phyloP scores from a whole-genome alignment of 1,139 yeast species.

The Sugiyamaella paludigena region DNA sequence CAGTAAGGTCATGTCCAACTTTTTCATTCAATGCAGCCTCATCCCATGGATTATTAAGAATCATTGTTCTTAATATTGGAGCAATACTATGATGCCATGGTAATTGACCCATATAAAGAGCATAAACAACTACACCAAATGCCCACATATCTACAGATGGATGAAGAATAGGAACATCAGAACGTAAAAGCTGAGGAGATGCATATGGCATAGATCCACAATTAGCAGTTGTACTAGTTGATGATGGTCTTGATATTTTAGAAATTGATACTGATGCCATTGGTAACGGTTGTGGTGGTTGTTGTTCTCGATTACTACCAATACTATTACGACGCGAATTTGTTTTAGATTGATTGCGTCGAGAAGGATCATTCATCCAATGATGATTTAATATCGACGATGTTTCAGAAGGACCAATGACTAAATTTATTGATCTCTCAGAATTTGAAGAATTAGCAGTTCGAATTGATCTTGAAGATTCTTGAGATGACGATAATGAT shows the following conservation, averaged over 20 bases:
- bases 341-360: neutral
- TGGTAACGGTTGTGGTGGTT: neutral
- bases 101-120: conserved; percentile 68
- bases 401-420: conserved; percentile 33
- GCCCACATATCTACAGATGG: conserved; percentile 90
- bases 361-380: conserved; percentile 13
- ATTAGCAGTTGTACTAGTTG: conserved; percentile 24
- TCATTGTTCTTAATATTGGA: conserved; percentile 72
- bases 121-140: conserved; percentile 71
- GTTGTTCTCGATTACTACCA: neutral
- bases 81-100: conserved; percentile 84
- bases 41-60: conserved; percentile 65
- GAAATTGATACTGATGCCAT: neutral
- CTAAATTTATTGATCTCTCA: conserved; percentile 12
- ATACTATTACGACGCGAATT: neutral
- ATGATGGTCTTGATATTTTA: conserved; percentile 1
- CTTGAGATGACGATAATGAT: neutral
- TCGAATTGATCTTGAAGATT: conserved; percentile 7
- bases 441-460: conserved; percentile 11
- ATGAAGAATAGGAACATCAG: conserved; percentile 65
- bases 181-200: conserved; percentile 74
- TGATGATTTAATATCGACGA: conserved; percentile 29
- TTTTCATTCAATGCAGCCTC: conserved; percentile 39
- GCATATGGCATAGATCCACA: conserved; percentile 93
- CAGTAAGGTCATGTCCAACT: conserved; percentile 41